Evolutionary conservation across 2,329 filamentous ascomycete species (phyloP).

Genomic region (Cadophora sp.): DNA sequence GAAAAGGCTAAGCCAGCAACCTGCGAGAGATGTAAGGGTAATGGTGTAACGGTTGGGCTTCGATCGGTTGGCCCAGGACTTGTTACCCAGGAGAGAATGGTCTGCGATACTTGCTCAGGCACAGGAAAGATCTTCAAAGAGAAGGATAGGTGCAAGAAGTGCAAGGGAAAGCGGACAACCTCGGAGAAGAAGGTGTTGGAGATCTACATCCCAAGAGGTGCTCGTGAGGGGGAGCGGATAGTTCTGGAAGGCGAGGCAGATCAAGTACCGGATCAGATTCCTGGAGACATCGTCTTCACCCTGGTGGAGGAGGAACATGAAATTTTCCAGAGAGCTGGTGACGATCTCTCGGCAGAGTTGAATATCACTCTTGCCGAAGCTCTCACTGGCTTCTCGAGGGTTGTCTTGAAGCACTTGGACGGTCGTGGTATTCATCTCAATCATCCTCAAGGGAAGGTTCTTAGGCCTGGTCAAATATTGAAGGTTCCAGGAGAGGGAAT

Average conservation of each 20-base stretch:
- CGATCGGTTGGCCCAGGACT: constrained; percentile 87
- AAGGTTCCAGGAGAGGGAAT: constrained; percentile 92
- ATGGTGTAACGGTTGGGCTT: constrained; percentile 78
- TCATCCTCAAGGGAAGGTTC: constrained; percentile 80
- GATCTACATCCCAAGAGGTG: constrained; percentile 91
- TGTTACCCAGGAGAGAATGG: constrained; percentile 78
- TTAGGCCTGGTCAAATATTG: constrained; percentile 83
- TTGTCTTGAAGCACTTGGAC: constrained; percentile 91
- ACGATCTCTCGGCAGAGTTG: constrained; percentile 83
- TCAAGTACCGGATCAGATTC: constrained; percentile 85
- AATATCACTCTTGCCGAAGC: constrained; percentile 84
- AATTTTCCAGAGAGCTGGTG: constrained; percentile 80
- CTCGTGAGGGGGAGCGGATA: constrained; percentile 87
- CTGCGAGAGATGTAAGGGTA: constrained; percentile 85
- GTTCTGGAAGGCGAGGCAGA: constrained; percentile 93
- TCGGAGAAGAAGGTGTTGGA: constrained; percentile 94
- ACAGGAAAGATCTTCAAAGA: constrained; percentile 89
- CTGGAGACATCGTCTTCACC: constrained; percentile 92
- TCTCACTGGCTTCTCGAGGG: constrained; percentile 85
- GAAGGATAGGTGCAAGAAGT: constrained; percentile 98
- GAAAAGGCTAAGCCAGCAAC: constrained; percentile 85
- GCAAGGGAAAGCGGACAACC: constrained; percentile 88
- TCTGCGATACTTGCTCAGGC: constrained; percentile 84
- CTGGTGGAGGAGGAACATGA: constrained; percentile 83
- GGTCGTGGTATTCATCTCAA: constrained; percentile 86